Conservation (phyloP, 2,329 filamentous ascomycete species). For the Penicillium sp. region DNA sequence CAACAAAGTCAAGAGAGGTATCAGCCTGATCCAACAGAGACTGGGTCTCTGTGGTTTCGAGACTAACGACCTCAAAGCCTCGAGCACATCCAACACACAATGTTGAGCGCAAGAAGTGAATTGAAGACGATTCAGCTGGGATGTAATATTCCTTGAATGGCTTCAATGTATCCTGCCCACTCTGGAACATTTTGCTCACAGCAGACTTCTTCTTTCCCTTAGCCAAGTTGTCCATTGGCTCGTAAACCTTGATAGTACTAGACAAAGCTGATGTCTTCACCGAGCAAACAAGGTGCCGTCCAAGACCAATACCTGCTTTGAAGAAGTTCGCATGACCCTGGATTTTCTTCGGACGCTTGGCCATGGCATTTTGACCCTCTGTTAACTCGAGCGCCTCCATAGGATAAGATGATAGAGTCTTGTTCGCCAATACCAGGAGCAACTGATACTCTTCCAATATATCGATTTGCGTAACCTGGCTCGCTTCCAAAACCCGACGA, state of each 20-base stretch:
- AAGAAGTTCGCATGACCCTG: constrained; percentile 98
- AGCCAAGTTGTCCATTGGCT: constrained; percentile 91
- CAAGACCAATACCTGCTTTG: constrained; percentile 92
- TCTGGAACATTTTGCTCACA: constrained; percentile 92
- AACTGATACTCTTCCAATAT: constrained; percentile 94
- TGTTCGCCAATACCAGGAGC: constrained; percentile 87
- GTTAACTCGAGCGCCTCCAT: constrained; percentile 82
- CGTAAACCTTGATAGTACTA: constrained; percentile 98
- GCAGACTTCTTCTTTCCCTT: constrained; percentile 96
- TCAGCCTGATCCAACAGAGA: constrained; percentile 96
- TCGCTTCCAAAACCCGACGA: constrained; percentile 79
- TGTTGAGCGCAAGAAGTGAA: constrained; percentile 96
- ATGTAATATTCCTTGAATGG: constrained; percentile 99
- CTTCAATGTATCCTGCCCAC: constrained; percentile 89
- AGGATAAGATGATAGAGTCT: constrained; percentile 86
- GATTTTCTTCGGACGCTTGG: constrained; percentile 91
- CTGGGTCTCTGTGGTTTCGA: constrained; percentile 97
- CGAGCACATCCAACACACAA: constrained; percentile 93
- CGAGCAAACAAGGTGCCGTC: constrained; percentile 90
- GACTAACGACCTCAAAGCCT: constrained; percentile 94
- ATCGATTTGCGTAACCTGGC: constrained; percentile 90
- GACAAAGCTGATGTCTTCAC: constrained; percentile 93
- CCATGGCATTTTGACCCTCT: constrained; percentile 69
- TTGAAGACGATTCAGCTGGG: constrained; percentile 94
- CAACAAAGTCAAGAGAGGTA: constrained; percentile 95